These are phyloP conservation scores for Cytospora mali DNA, from an alignment of 2,329 filamentous ascomycete species.

Conservation along the genomic window DNA sequence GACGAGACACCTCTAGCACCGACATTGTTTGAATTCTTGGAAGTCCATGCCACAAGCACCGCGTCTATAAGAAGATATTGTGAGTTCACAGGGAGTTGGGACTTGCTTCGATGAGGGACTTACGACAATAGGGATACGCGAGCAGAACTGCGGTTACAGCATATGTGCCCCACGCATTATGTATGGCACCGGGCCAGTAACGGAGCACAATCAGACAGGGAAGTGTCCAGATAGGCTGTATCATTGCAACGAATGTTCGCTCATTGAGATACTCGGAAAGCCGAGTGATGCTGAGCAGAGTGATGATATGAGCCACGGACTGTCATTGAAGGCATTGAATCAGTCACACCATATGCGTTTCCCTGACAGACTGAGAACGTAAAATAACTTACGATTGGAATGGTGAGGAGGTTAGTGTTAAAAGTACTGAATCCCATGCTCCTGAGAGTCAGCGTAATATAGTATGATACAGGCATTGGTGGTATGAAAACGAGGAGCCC, in stretches of 20 bases:
- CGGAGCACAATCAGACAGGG: conserved; percentile 55
- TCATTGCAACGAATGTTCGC: conserved; percentile 47
- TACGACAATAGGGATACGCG: conserved; percentile 55
- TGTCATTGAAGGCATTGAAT: conserved; percentile 41
- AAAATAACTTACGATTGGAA: conserved; percentile 46
- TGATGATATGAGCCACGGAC: conserved; percentile 53
- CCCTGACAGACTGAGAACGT: conserved; percentile 30
- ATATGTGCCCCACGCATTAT: conserved; percentile 54
- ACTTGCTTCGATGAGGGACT: not conserved
- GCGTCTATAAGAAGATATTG: conserved; percentile 45
- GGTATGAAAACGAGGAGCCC: conserved; percentile 55
- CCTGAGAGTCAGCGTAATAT: conserved; percentile 56
- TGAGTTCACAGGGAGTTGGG: not conserved
- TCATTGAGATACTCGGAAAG: conserved; percentile 55
- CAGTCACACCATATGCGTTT: conserved; percentile 40
- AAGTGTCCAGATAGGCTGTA: conserved; percentile 56
- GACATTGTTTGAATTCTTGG: conserved; percentile 61
- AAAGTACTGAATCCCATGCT: conserved; percentile 56
- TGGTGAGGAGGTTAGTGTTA: conserved; percentile 58
- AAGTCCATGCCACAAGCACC: conserved; percentile 61
- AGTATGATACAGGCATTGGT: conserved; percentile 47
- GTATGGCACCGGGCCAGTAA: conserved; percentile 46
- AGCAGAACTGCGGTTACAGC: conserved; percentile 51
- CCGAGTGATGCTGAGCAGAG: conserved; percentile 53
- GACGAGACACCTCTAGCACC: conserved; percentile 61